Base-by-base conservation (phyloP, 805 yeast species). In the Metschnikowia drakensbergensis region DNA sequence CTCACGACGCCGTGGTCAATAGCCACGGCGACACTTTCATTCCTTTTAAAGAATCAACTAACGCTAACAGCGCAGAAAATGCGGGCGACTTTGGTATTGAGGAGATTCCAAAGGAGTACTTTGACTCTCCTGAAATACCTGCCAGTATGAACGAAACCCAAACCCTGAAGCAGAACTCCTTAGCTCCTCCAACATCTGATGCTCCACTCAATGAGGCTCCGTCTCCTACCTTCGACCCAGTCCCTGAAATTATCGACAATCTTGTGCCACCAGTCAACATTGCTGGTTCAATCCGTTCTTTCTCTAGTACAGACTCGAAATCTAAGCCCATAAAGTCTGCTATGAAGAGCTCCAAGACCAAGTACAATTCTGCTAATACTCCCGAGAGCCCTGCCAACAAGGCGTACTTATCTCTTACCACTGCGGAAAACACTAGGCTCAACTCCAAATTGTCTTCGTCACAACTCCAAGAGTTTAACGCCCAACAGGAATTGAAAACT, bases 371-470 rank as follows among this genome's bases (percentile, higher is more conserved):
- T 13, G 49, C 48, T 32, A 39, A 46, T 13, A 32, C 47, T 4
- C 50, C 49, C 4, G 49, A 47, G 6, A 54, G 50, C 23, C 72
- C 85, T 1, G 87, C 88, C 0, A 78, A 78, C 27, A 77, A 76
- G 50, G 89, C 87, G 0, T 84, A 84, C 57, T 60, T 84, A 38
- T 82, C 88, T 0, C 65, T 84, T 46, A 76, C 91, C 0, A 86
- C 94, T 0, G 91, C 91, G 1, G 90, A 86, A 59, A 86, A 86
- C 62, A 86, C 94, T 0, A 74, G 90, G 50, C 61, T 84, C 48
- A 86, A 86, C 65, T 85, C 92, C 1, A 76, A 77, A 51, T 62
- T 81, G 59, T 74, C 82, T 5, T 57, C 76, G 0, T 54, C 72
- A 4, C 68, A 72, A 44, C 65, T 74, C 53, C 51, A 47, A 27